These are phyloP conservation scores for Carex parvula DNA, from an alignment of 176 grass and related monocot species.

Conservation along the genomic window DNA sequence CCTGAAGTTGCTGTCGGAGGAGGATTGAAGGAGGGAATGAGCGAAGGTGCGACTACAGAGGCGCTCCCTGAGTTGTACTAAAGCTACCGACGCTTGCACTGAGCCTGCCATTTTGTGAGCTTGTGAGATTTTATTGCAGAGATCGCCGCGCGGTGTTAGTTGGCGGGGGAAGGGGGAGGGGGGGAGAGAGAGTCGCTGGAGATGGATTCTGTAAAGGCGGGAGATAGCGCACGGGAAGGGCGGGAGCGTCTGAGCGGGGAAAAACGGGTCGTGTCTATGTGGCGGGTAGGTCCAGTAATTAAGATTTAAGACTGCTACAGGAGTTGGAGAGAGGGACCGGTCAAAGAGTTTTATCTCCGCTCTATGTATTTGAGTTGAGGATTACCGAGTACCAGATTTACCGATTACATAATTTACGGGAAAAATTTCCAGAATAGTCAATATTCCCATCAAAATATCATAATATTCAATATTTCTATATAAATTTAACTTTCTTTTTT, in stretches of 20 bases:
- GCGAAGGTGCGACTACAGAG: constrained; percentile 59
- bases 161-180: neutral
- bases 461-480: no score
- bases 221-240: neutral
- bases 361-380: no score
- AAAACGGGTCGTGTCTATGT: neutral
- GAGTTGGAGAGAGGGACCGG: no score
- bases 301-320: no score
- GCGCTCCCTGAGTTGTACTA: constrained; percentile 49
- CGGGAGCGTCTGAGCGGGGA: neutral
- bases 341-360: no score
- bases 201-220: neutral
- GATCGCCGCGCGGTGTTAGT: neutral
- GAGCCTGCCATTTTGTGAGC: constrained; percentile 27
- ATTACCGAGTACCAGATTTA: no score
- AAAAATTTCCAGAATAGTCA: no score
- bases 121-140: neutral
- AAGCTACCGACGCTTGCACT: constrained; percentile 42
- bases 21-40: constrained; percentile 53
- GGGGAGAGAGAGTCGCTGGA: neutral
- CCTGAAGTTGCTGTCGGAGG: constrained; percentile 71
- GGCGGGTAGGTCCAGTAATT: no score
- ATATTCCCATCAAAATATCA: no score
- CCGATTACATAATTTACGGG: no score
- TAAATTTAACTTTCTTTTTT: no score